Conservation (phyloP, 768 basidiomycete genomes). For the Daedalea quercina region DNA sequence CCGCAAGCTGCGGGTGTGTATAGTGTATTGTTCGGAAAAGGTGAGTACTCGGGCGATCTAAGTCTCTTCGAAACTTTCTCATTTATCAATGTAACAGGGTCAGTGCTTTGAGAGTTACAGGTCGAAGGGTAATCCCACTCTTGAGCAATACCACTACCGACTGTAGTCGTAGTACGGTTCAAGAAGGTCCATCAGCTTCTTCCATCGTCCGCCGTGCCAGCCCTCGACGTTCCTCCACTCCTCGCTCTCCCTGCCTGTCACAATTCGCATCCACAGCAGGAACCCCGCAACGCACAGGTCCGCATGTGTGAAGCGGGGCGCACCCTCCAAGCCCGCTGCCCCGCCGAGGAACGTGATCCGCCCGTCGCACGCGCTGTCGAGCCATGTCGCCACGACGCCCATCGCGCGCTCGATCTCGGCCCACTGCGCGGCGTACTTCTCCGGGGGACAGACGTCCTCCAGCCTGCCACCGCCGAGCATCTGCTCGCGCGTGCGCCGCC, state of each 20-base stretch:
- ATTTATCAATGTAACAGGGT: no score
- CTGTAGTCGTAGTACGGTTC: constrained; percentile 2
- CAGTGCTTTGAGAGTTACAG: no score
- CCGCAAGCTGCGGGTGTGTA: no score
- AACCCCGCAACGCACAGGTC: constrained; percentile 29
- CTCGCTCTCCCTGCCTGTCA: constrained; percentile 20
- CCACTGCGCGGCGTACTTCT: constrained; percentile 24
- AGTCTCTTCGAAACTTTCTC: no score
- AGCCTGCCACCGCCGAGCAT: constrained; percentile 25
- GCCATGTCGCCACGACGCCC: constrained; percentile 23
- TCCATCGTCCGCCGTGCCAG: constrained; percentile 37
- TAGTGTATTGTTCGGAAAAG: no score
- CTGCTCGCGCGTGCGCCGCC: constrained; percentile 27
- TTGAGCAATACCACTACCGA: no score
- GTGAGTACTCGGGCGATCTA: no score
- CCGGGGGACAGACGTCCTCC: constrained; percentile 22
- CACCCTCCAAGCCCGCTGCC: no score
- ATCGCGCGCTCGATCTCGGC: constrained; percentile 21
- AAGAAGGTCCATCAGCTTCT: constrained; percentile 23
- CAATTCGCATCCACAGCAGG: constrained; percentile 29
- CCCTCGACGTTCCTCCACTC: constrained; percentile 27
- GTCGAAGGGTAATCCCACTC: no score
- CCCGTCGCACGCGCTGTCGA: constrained; percentile 7
- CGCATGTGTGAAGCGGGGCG: constrained; percentile 24
- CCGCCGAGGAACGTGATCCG: neutral